These are phyloP conservation scores for Xylaria sp. DNA, from an alignment of 2,329 filamentous ascomycete species.

Conservation along the genomic window DNA sequence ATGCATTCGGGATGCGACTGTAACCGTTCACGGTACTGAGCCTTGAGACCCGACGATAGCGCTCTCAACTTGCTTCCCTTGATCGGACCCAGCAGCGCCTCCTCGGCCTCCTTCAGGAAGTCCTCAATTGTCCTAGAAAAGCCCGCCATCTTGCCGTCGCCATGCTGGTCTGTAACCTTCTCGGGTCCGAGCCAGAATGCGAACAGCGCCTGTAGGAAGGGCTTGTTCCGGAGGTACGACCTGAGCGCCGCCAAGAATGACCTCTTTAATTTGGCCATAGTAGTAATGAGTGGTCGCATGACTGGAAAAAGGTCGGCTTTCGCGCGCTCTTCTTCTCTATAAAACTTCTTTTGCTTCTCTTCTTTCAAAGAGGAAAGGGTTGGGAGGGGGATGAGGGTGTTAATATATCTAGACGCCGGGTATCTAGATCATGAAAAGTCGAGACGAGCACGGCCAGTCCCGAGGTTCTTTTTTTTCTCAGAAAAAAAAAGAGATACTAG, in stretches of 20 bases:
- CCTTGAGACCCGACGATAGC: slow-evolving; percentile 47
- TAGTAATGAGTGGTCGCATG: slow-evolving; percentile 49
- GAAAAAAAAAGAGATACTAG: neutral
- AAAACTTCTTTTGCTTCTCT: slow-evolving; percentile 3
- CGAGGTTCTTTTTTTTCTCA: neutral
- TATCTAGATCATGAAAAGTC: slow-evolving; percentile 26
- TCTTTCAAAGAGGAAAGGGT: slow-evolving; percentile 10
- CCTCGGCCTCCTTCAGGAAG: slow-evolving; percentile 54
- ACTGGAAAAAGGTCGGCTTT: slow-evolving; percentile 26
- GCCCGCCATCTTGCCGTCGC: slow-evolving; percentile 16
- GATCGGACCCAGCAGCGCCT: slow-evolving; percentile 45
- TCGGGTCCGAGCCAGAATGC: slow-evolving; percentile 48
- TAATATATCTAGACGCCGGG: slow-evolving; percentile 6
- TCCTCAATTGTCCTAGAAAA: slow-evolving; percentile 37
- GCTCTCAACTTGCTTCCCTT: slow-evolving; percentile 40
- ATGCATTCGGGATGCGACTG: slow-evolving; percentile 52
- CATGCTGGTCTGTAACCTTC: slow-evolving; percentile 30
- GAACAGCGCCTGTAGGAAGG: slow-evolving; percentile 52
- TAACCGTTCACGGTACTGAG: slow-evolving; percentile 51
- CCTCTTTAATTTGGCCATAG: slow-evolving; percentile 54
- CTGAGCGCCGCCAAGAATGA: slow-evolving; percentile 51
- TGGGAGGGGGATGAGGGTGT: slow-evolving; percentile 10
- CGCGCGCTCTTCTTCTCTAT: slow-evolving; percentile 4
- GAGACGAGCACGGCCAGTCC: slow-evolving; percentile 17
- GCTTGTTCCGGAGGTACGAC: slow-evolving; percentile 55